Evolutionary conservation across 805 yeast genomes (phyloP).

Genomic region (Saccharomycopsis capsularis): DNA sequence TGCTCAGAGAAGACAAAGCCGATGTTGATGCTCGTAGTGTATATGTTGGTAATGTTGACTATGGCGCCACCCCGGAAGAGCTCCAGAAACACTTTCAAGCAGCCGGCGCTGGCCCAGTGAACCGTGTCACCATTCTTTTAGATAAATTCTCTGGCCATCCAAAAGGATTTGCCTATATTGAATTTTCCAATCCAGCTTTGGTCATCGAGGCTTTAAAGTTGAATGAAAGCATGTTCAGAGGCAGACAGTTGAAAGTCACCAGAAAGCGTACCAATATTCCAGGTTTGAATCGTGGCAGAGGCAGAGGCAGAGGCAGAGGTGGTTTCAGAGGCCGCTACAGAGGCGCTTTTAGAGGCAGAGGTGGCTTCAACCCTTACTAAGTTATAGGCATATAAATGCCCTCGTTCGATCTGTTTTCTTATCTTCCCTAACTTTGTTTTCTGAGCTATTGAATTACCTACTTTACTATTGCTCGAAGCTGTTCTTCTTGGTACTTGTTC

Average conservation of each 20-base stretch:
- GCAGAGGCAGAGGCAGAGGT: constrained; percentile 31
- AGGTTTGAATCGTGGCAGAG: constrained; percentile 37
- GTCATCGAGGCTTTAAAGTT: constrained; percentile 60
- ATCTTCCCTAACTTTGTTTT: no score
- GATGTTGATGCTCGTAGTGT: constrained; percentile 73
- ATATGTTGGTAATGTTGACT: constrained; percentile 82
- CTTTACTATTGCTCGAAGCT: no score
- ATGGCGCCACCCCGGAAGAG: constrained; percentile 70
- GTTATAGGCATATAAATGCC: no score
- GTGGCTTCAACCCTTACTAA: constrained; percentile 18
- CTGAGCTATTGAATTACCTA: no score
- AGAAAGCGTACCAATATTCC: constrained; percentile 81
- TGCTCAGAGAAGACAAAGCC: constrained; percentile 41
- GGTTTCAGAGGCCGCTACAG: constrained; percentile 29
- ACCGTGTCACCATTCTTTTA: constrained; percentile 69
- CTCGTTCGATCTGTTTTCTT: no score
- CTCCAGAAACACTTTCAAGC: constrained; percentile 64
- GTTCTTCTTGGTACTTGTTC: no score
- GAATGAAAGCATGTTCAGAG: constrained; percentile 60
- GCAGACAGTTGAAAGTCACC: constrained; percentile 63
- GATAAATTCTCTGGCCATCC: constrained; percentile 76
- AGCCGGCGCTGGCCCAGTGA: constrained; percentile 53
- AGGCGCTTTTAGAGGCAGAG: constrained; percentile 24
- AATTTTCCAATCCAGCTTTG: constrained; percentile 61
- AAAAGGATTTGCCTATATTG: constrained; percentile 82